Percentiles rank a stretch among this genome's conserved stretches.
phyloP scores from a whole-genome alignment of 228 moss, liverwort and hornwort species.

The Sphagnum magellanicum region DNA sequence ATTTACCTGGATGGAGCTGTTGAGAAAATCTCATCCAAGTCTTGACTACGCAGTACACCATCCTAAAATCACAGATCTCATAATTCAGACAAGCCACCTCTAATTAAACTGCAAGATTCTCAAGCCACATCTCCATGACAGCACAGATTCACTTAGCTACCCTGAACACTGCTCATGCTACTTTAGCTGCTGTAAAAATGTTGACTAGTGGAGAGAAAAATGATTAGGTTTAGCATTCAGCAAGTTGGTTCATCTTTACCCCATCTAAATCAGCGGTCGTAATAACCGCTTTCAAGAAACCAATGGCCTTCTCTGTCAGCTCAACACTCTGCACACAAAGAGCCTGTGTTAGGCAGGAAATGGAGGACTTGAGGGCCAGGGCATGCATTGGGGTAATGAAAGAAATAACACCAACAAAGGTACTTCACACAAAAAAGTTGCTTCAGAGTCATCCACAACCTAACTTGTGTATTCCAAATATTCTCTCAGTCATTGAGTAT shows the following conservation, averaged over 20 bases:
- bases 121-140: background rate
- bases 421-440: too few species aligned
- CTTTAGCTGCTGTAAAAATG: too few species aligned
- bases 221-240: too few species aligned
- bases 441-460: too few species aligned
- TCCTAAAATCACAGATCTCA: constrained; percentile 35
- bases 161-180: too few species aligned
- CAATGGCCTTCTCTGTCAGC: constrained; percentile 62
- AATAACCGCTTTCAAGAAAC: constrained; percentile 66
- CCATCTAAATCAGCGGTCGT: constrained; percentile 68
- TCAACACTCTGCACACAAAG: constrained; percentile 74
- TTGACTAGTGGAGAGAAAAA: too few species aligned
- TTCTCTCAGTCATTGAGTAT: too few species aligned
- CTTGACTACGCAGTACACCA: constrained; percentile 73
- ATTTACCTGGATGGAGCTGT: constrained; percentile 81
- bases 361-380: too few species aligned
- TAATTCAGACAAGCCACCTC: background rate
- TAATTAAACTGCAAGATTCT: background rate
- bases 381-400: too few species aligned
- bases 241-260: constrained; percentile 33
- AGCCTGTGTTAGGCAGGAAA: too few species aligned
- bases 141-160: background rate
- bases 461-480: too few species aligned
- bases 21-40: constrained; percentile 89
- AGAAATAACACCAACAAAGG: too few species aligned